phyloP scores from a whole-genome alignment of 805 yeast genomes.

The Cyberlindnera suaveolens region DNA sequence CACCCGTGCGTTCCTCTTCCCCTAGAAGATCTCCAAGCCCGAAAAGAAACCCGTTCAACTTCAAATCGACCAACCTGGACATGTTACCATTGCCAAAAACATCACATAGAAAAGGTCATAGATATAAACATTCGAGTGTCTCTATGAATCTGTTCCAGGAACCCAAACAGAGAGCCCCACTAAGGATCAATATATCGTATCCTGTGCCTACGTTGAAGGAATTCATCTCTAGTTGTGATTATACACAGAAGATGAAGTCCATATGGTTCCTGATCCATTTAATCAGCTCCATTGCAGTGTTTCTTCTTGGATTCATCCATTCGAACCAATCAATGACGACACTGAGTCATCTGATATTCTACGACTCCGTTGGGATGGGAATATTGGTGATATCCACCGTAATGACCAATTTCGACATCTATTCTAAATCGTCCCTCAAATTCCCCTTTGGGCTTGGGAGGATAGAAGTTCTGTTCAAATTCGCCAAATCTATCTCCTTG shows the following conservation, averaged over 20 bases:
- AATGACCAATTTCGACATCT: slow-evolving; percentile 86
- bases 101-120: slow-evolving; percentile 85
- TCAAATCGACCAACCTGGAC: slow-evolving; percentile 44
- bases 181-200: slow-evolving; percentile 64
- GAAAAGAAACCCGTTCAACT: slow-evolving; percentile 42
- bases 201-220: slow-evolving; percentile 49
- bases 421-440: slow-evolving; percentile 76
- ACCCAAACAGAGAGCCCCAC: slow-evolving; percentile 69
- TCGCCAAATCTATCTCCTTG: slow-evolving; percentile 78
- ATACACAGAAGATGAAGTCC: slow-evolving; percentile 52
- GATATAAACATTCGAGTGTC: slow-evolving; percentile 93
- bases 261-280: slow-evolving; percentile 56
- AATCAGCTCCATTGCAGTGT: slow-evolving; percentile 46
- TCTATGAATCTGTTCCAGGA: slow-evolving; percentile 95
- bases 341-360: slow-evolving; percentile 79
- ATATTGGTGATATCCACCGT: slow-evolving; percentile 67
- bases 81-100: slow-evolving; percentile 35
- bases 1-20: slow-evolving; percentile 25
- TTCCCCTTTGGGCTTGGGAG: slow-evolving; percentile 95
- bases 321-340: slow-evolving; percentile 62
- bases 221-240: slow-evolving; percentile 50
- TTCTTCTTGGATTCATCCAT: slow-evolving; percentile 51
- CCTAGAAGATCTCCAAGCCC: slow-evolving; percentile 27
- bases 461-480: slow-evolving; percentile 79
- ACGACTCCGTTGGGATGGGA: slow-evolving; percentile 76